A percentile compares a stretch with the other conserved stretches of the same genome.
Evolutionary conservation across 805 yeast species (phyloP).

Genomic region (Torulaspora gathmanii): DNA sequence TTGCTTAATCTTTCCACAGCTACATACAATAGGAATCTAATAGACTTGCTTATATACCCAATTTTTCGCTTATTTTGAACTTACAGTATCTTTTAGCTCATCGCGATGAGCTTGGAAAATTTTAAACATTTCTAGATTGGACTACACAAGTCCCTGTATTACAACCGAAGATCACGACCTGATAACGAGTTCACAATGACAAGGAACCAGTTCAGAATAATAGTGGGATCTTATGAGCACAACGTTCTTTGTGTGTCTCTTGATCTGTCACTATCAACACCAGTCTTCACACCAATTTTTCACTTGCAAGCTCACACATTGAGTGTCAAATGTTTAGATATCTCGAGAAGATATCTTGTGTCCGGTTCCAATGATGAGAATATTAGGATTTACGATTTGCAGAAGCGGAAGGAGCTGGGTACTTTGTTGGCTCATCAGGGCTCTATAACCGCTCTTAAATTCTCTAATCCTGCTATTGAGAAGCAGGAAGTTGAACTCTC

Average conservation of each 20-base stretch:
- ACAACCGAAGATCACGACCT: neutral
- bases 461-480: slow-evolving; percentile 41
- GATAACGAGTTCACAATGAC: slow-evolving; percentile 13
- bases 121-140: neutral
- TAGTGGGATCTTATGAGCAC: slow-evolving; percentile 96
- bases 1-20: neutral
- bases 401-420: slow-evolving; percentile 89
- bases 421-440: slow-evolving; percentile 87
- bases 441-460: slow-evolving; percentile 70
- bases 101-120: slow-evolving; percentile 10
- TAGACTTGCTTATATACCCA: slow-evolving; percentile 4
- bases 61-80: neutral
- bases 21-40: slow-evolving; percentile 4
- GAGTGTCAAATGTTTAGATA: slow-evolving; percentile 79
- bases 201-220: slow-evolving; percentile 58
- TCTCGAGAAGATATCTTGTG: slow-evolving; percentile 77
- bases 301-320: slow-evolving; percentile 93
- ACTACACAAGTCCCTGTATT: too few relatives aligned
- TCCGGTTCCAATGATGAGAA: slow-evolving; percentile 96
- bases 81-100: neutral
- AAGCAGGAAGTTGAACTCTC: slow-evolving; percentile 22
- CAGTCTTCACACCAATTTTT: slow-evolving; percentile 86
- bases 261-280: slow-evolving; percentile 46
- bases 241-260: slow-evolving; percentile 79
- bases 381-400: slow-evolving; percentile 88